phyloP scores from a whole-genome alignment of 1,284 basidiomycete species.

The Microbotryum silenes-acaulis region DNA sequence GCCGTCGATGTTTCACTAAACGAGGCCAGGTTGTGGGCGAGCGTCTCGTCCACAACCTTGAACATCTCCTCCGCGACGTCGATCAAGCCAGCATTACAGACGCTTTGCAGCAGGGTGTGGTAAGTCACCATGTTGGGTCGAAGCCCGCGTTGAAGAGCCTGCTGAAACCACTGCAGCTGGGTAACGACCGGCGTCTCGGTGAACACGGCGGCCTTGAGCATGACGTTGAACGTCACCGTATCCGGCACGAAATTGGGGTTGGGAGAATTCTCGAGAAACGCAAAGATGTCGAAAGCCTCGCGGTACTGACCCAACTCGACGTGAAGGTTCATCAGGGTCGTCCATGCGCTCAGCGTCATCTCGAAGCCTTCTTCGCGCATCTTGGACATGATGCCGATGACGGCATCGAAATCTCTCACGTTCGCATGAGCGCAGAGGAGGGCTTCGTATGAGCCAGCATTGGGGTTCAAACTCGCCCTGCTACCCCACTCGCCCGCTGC shows the following conservation, averaged over 20 bases:
- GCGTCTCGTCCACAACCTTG: conserved; percentile 52
- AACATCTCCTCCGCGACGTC: conserved; percentile 61
- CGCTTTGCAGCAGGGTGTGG: conserved; percentile 70
- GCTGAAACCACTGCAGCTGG: conserved; percentile 59
- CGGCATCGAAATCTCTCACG: conserved; percentile 56
- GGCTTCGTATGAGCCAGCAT: conserved; percentile 56
- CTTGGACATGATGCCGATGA: conserved; percentile 55
- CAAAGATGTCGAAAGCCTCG: conserved; percentile 62
- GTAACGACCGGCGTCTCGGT: conserved; percentile 66
- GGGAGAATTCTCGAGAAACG: conserved; percentile 52
- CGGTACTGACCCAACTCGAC: conserved; percentile 73
- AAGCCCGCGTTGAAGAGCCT: conserved; percentile 49
- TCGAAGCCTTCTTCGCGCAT: conserved; percentile 50
- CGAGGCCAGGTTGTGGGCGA: background rate
- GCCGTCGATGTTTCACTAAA: background rate
- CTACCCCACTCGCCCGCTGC: conserved; percentile 43
- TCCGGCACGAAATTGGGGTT: conserved; percentile 33
- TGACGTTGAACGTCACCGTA: conserved; percentile 56
- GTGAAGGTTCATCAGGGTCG: conserved; percentile 72
- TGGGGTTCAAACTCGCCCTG: conserved; percentile 47
- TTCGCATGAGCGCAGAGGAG: conserved; percentile 62
- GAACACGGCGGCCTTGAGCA: conserved; percentile 77
- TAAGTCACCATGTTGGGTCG: conserved; percentile 62
- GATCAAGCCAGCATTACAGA: conserved; percentile 67
- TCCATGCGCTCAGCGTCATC: conserved; percentile 59